Evolutionary conservation across 2,329 filamentous ascomycete genomes (phyloP).

Genomic region (Sphaerostilbella broomeana): DNA sequence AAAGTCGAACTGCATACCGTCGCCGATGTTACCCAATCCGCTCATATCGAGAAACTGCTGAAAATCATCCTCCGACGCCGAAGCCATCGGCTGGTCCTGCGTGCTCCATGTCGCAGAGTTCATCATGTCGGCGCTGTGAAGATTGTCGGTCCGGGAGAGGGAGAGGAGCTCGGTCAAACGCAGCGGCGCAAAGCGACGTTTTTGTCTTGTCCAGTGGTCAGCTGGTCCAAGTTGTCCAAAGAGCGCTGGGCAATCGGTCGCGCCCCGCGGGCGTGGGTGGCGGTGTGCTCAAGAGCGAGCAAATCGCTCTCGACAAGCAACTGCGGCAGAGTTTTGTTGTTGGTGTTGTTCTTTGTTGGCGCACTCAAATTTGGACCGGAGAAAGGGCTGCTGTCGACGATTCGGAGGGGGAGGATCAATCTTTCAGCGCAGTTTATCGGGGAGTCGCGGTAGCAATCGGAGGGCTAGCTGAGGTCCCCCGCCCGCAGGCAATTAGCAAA

Average conservation of each 20-base stretch:
- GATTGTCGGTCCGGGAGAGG: neutral
- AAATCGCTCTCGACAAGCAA: no score
- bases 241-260: no score
- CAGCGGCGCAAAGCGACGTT: no score
- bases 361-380: no score
- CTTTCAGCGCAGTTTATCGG: neutral
- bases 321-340: no score
- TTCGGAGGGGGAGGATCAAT: neutral
- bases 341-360: no score
- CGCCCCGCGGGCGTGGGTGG: no score
- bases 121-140: constrained; percentile 37
- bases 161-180: no score
- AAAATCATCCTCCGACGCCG: constrained; percentile 53
- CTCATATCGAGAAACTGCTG: constrained; percentile 58
- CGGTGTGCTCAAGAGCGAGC: neutral
- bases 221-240: no score
- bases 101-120: constrained; percentile 48
- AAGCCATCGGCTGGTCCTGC: constrained; percentile 48
- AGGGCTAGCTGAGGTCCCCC: neutral
- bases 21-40: constrained; percentile 45
- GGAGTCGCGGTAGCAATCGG: constrained; percentile 8
- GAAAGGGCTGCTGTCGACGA: neutral
- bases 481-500: constrained; percentile 10
- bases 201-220: no score
- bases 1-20: constrained; percentile 55